These are phyloP conservation scores for Sechiopsis laciniata DNA, from an alignment of 306 rosid species.

Conservation along the genomic window DNA sequence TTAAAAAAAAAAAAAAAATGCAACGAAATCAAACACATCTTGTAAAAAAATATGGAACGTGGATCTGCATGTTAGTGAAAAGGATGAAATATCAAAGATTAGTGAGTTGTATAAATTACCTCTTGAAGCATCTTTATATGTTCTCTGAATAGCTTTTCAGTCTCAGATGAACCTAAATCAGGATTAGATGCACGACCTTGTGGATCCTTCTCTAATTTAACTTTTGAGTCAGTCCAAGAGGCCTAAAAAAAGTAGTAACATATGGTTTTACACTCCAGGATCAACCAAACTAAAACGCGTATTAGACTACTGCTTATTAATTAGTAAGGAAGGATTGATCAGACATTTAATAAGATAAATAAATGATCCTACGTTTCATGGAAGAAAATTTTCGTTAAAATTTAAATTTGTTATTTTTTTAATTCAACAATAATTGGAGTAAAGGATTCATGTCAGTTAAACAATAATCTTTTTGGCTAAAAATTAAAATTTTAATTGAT, in stretches of 20 bases:
- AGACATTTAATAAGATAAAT: neutral
- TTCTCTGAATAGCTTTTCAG: slow-evolving; percentile 81
- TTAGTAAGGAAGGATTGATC: neutral
- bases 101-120: slow-evolving; percentile 34
- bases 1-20: neutral
- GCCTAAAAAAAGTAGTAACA: slow-evolving; percentile 36
- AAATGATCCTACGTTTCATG: neutral
- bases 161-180: slow-evolving; percentile 69
- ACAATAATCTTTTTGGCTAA: too few species aligned
- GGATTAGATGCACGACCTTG: slow-evolving; percentile 79
- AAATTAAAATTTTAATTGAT: too few species aligned
- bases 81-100: neutral
- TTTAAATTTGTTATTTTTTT: neutral
- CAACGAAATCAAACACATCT: neutral
- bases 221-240: slow-evolving; percentile 83
- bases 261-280: neutral
- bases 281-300: slow-evolving; percentile 13
- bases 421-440: too few species aligned
- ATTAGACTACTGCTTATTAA: neutral
- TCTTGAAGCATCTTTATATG: slow-evolving; percentile 86
- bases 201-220: slow-evolving; percentile 77
- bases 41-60: neutral
- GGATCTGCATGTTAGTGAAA: neutral
- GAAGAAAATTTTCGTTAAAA: neutral
- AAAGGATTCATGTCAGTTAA: too few species aligned